These are phyloP conservation scores for Malassezia caprae DNA, from an alignment of 1,284 basidiomycete species.

Conservation along the genomic window DNA sequence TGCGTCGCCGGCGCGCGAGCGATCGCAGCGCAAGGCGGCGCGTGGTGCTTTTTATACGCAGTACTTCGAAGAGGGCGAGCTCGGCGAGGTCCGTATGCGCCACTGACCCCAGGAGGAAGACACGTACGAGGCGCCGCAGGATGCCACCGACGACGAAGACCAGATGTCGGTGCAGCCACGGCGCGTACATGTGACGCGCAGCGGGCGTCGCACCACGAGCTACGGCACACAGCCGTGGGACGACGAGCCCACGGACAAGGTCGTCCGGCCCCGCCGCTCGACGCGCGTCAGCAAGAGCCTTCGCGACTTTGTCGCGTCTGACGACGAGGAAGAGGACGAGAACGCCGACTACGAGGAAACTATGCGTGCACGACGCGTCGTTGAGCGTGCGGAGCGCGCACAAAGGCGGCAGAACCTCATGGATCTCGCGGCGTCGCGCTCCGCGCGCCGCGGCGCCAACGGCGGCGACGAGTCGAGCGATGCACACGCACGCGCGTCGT, in stretches of 20 bases:
- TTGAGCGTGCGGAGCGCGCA: slow-evolving; percentile 10
- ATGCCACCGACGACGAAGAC: slow-evolving; percentile 11
- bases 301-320: slow-evolving; percentile 31
- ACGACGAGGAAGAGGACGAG: slow-evolving; percentile 34
- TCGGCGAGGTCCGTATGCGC: slow-evolving; percentile 8
- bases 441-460: slow-evolving; percentile 7
- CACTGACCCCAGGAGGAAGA: slow-evolving; percentile 16
- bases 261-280: slow-evolving; percentile 10
- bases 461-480: background rate
- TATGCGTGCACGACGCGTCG: slow-evolving; percentile 6
- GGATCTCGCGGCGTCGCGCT: slow-evolving; percentile 19
- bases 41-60: slow-evolving; percentile 12
- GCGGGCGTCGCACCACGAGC: slow-evolving; percentile 21
- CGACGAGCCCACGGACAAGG: slow-evolving; percentile 15
- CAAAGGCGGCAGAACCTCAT: slow-evolving; percentile 16
- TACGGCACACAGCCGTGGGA: slow-evolving; percentile 19
- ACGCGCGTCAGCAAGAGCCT: slow-evolving; percentile 20
- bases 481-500: slow-evolving; percentile 2
- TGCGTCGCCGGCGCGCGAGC: slow-evolving; percentile 5
- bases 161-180: background rate
- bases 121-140: slow-evolving; percentile 19
- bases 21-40: slow-evolving; percentile 5
- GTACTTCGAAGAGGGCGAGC: slow-evolving; percentile 18
- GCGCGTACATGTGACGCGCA: slow-evolving; percentile 19
- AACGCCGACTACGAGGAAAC: slow-evolving; percentile 24